Evolutionary conservation across 2,329 filamentous ascomycete genomes (phyloP).

Genomic region (Atkinsonella texensis): DNA sequence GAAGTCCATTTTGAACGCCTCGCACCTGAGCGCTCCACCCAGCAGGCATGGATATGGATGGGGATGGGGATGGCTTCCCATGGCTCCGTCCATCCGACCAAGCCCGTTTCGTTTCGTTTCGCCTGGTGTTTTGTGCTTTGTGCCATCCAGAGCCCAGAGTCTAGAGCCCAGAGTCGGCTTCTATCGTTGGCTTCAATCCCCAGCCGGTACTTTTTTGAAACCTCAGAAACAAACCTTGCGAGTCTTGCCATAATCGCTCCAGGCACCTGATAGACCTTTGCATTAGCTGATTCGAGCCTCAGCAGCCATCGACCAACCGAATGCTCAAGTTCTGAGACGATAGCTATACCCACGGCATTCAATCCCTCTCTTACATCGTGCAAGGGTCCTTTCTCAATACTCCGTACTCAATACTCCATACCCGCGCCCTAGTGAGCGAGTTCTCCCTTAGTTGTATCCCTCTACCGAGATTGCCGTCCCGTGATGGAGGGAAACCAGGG

Average conservation of each 20-base stretch:
- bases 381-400: constrained; percentile 9
- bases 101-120: constrained; percentile 6
- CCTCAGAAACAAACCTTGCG: constrained; percentile 7
- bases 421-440: constrained; percentile 8
- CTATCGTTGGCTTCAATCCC: neutral
- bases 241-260: neutral
- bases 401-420: constrained; percentile 7
- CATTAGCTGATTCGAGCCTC: constrained; percentile 4
- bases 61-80: neutral
- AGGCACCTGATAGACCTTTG: neutral
- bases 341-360: neutral
- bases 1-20: constrained; percentile 12
- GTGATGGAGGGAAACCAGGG: neutral
- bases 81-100: constrained; percentile 4
- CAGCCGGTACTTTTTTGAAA: neutral
- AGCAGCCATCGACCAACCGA: constrained; percentile 19
- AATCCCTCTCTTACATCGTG: constrained; percentile 5
- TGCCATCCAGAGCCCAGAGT: no score
- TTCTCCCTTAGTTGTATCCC: constrained; percentile 7
- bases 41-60: constrained; percentile 1
- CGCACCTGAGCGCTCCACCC: constrained; percentile 1
- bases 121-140: constrained; percentile 9
- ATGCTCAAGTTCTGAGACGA: constrained; percentile 11
- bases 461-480: neutral
- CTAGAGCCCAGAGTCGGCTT: no score